Conservation (phyloP, 1,284 basidiomycete species). For the Pholiota adiposa region DNA sequence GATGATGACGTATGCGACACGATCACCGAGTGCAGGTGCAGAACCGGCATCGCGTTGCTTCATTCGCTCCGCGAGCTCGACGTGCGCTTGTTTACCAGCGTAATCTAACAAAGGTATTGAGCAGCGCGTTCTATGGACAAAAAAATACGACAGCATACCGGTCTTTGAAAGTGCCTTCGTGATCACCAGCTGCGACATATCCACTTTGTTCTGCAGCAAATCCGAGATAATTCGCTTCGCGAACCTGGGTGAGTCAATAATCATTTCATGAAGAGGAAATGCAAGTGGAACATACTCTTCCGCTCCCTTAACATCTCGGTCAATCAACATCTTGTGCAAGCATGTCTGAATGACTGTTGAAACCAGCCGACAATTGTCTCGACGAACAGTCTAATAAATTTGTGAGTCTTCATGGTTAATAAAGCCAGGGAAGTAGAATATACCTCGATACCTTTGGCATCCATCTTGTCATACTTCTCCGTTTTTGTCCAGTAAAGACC, state of each 20-base stretch:
- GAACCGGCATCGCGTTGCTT: slow-evolving; percentile 93
- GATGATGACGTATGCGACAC: slow-evolving; percentile 96
- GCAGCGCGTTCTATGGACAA: background rate
- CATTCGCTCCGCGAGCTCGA: slow-evolving; percentile 94
- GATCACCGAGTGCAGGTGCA: slow-evolving; percentile 91
- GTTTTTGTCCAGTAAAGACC: slow-evolving; percentile 94
- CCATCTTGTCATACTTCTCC: slow-evolving; percentile 98
- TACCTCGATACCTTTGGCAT: slow-evolving; percentile 97
- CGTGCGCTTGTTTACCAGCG: slow-evolving; percentile 91
- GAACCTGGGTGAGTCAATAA: slow-evolving; percentile 57
- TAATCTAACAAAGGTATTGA: slow-evolving; percentile 60
- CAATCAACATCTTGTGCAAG: slow-evolving; percentile 94
- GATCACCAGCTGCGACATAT: slow-evolving; percentile 98
- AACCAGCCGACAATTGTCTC: slow-evolving; percentile 95
- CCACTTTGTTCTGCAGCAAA: slow-evolving; percentile 92
- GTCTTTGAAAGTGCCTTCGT: slow-evolving; percentile 93
- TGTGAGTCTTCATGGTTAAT: background rate
- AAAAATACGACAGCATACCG: slow-evolving; percentile 48
- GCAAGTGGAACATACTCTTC: slow-evolving; percentile 67
- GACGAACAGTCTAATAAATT: slow-evolving; percentile 79
- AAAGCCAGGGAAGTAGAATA: slow-evolving; percentile 23
- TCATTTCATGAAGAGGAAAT: slow-evolving; percentile 3
- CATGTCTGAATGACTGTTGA: slow-evolving; percentile 97
- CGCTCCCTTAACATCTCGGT: slow-evolving; percentile 90
- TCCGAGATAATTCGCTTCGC: slow-evolving; percentile 93